Base-by-base conservation (phyloP, 2,329 filamentous ascomycete species). In the Ophiobolus disseminans region DNA sequence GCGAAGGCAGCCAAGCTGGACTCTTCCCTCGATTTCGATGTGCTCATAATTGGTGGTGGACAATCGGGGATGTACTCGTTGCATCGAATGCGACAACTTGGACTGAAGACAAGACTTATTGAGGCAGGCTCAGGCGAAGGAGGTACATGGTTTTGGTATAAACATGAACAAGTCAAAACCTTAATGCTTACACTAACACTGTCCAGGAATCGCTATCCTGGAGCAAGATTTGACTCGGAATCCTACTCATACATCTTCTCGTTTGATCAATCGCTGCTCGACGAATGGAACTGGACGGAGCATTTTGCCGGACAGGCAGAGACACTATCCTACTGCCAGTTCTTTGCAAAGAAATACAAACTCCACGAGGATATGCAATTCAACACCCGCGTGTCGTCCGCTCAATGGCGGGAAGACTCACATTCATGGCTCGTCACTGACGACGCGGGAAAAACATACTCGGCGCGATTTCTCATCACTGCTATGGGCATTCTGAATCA, bases 291-390 rank as follows among this genome's bases (percentile, higher is more conserved):
- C 45, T 78, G 74, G 39, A 68, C 66, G 5, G 70, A 73, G 28
- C 68, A 70, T 23, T 71, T 67, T 34, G 62, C 68, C 9, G 51
- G 55, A 8, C 64, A 66, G 19, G 57, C 57, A 19, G 81, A 84
- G 60, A 81, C 82, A 25, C 75, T 75, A 26, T 65, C 72, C 8
- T 82, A 83, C 51, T 75, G 82, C 16, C 72, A 78, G 40, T 69
- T 68, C 21, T 76, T 80, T 3, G 76, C 78, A 5, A 72, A 78
- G 40, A 78, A 68, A 55, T 81, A 73, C 55, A 76, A 78, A 7
- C 53, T 62, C 10, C 48, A 60, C n/a, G 48, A 57, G 26, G 57
- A 62, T 22, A 62, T 62, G 57, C 59, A 62, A 25, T 62, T 62
- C 39, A 60, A 62, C 28, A 62, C 59, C 16, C 17, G 44, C 4